Evolutionary conservation across 371 early-diverging fungal species (phyloP).

Genomic region (Rhizomucor pusillus): DNA sequence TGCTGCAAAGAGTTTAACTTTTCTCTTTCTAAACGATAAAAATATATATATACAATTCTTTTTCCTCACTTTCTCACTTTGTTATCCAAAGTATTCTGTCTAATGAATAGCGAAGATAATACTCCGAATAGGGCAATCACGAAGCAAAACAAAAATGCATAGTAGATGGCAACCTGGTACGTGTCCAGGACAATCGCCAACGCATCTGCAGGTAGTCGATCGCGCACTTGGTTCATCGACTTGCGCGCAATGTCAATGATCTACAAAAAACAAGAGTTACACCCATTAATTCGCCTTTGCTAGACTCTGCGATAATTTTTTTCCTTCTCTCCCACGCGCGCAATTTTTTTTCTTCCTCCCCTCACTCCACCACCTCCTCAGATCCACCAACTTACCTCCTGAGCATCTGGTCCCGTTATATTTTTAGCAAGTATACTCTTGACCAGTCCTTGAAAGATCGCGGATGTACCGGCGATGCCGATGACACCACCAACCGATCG

Average conservation of each 20-base stretch:
- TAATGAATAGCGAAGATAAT: constrained; percentile 43
- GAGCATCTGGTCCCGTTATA: constrained; percentile 32
- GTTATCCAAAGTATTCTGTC: too few species aligned
- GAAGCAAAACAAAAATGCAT: constrained; percentile 28
- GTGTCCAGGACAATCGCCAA: constrained; percentile 34
- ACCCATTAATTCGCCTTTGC: not conserved
- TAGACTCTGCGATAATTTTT: too few species aligned
- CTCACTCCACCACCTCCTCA: constrained; percentile 5
- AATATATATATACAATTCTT: too few species aligned
- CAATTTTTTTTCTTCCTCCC: not conserved
- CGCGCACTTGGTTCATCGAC: constrained; percentile 41
- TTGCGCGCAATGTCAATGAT: constrained; percentile 46
- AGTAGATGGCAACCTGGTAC: constrained; percentile 34
- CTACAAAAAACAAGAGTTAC: constrained; percentile 12
- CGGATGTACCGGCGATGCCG: constrained; percentile 37
- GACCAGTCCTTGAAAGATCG: constrained; percentile 40
- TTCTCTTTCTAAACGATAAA: too few species aligned
- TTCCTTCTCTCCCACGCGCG: too few species aligned
- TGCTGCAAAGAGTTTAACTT: too few species aligned
- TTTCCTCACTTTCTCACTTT: too few species aligned
- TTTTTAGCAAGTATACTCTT: constrained; percentile 23
- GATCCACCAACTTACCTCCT: constrained; percentile 15
- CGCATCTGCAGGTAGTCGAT: constrained; percentile 33
- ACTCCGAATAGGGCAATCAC: constrained; percentile 31
- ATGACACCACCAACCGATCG: constrained; percentile 43